Evolutionary conservation across 140 eudicot species (phyloP), one percentile per base, ranked within the genome.

Genomic region (Cichorium intybus): DNA sequence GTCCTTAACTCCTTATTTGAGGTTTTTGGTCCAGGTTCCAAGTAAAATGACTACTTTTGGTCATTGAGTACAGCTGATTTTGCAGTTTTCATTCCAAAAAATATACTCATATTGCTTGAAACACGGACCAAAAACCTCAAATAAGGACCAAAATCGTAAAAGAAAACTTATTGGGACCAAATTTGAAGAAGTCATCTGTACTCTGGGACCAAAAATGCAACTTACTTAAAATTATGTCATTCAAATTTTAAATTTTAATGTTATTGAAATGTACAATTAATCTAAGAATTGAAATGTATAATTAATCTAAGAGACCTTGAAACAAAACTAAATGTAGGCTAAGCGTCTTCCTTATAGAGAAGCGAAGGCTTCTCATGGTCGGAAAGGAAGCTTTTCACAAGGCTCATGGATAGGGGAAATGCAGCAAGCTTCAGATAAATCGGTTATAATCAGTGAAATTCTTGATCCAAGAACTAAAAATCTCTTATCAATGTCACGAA

Each of bases 381-480:
- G 84, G 10, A 79, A 84, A 52, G 81, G 79, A 57, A 83, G 95
- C 81, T 81, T 84, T 75, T 89, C 95, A 16, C 92, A 81, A 71
- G 95, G 97, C 54, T 86, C 95, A 23, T 89, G 97, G 97, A 89
- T 86, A 17, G 91, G 92, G 51, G 95, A 89, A 77, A 89, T 89
- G 97, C 97, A 86, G 74, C 89, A 85, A 76, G 97, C 97, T 59
- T 89, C 97, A 35, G 89, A 81, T 60, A 83, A 83, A 33, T 83
- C 97, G 3, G 90, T 89, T 55, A 89, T 89, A 63, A 89, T 89
- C 57, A 89, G 97, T 56, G 97, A 89, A 77, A 86, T 89, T 21
- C 85, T 89, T 14, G 97, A 89, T 37, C 95, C 95, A 9, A 75
- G 95, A 52, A 89, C 97, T 29, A 89, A 86, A 77, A 89, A 89